phyloP scores from a whole-genome alignment of 352 stramenopile species.

The Phytophthora ramorum region DNA sequence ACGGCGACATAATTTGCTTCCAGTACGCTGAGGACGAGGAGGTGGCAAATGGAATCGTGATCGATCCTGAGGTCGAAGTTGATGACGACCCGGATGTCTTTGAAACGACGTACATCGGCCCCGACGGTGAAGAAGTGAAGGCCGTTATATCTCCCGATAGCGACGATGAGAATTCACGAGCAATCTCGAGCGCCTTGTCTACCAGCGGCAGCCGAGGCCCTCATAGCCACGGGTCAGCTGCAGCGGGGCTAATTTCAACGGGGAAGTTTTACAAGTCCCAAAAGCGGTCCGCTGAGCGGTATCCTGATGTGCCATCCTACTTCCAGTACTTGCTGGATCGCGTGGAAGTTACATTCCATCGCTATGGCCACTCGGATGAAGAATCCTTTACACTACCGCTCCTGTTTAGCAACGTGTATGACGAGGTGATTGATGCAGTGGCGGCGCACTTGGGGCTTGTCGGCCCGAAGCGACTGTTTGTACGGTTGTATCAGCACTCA shows the following conservation, averaged over 20 bases:
- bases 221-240: slow-evolving; percentile 30
- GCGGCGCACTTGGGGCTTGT: slow-evolving; percentile 48
- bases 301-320: slow-evolving; percentile 78
- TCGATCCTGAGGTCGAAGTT: slow-evolving; percentile 24
- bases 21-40: slow-evolving; percentile 59
- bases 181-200: slow-evolving; percentile 18
- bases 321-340: slow-evolving; percentile 87
- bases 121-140: slow-evolving; percentile 39
- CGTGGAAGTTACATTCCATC: slow-evolving; percentile 75
- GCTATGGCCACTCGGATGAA: slow-evolving; percentile 56
- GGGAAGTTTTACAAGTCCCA: slow-evolving; percentile 8
- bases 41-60: slow-evolving; percentile 22
- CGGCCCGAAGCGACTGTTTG: slow-evolving; percentile 51
- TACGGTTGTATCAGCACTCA: slow-evolving; percentile 88
- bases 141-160: slow-evolving; percentile 18
- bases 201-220: slow-evolving; percentile 14
- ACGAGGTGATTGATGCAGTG: slow-evolving; percentile 76
- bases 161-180: slow-evolving; percentile 22
- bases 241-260: slow-evolving; percentile 6
- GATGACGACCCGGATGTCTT: slow-evolving; percentile 35
- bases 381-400: slow-evolving; percentile 58
- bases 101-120: slow-evolving; percentile 32
- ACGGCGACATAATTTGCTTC: slow-evolving; percentile 88
- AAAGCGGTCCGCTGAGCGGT: slow-evolving; percentile 41
- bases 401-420: slow-evolving; percentile 76